Base-by-base conservation (phyloP, 306 rosid genomes). In the Fragaria vesca region DNA sequence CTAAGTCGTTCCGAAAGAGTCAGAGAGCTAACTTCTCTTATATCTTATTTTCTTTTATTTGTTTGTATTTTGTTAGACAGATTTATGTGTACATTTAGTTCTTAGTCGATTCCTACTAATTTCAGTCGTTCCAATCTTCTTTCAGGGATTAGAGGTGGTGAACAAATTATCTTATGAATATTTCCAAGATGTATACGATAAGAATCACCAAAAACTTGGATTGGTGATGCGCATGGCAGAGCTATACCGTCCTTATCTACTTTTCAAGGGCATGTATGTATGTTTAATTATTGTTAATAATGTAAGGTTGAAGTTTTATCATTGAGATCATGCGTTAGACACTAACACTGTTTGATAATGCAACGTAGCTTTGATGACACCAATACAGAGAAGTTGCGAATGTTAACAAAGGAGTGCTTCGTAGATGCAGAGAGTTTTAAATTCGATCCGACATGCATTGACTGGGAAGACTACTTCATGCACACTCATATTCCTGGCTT, bases 401-500 rank as follows among this genome's bases (percentile, higher is more conserved):
- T 2, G n/a, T 4, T 1, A 43, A 13, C 70, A 61, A 42, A 38
- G 8, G 74, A 51, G 68, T 8, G 46, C 26, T 24, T 12, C 50
- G 43, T 15, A 9, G 76, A 75, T 4, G 62, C 12, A 43, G 80
- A 6, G 0, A 48, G 4, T 28, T 78, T 84, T 8, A 13, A 80
- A n/a, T 82, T 87, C 57, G 88, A 89, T 38, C 81, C 87, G 0
- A 76, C 12, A 2, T 45, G 54, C 52, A 78, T 87, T 57, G 84
- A 85, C 26, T 85, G 93, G 91, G 78, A 67, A 24, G 80, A 87
- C 18, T 85, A 83, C 63, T 16, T 89, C 66, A 58, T 85, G 82
- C 82, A 81, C 42, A 10, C 38, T 9, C 91, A 85, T 78, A 81
- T 83, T 47, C 84, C 88, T 65, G 93, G 88, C 15, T 79, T 87